phyloP scores from a whole-genome alignment of 164 flowering plant species.

The Berberis thunbergii region DNA sequence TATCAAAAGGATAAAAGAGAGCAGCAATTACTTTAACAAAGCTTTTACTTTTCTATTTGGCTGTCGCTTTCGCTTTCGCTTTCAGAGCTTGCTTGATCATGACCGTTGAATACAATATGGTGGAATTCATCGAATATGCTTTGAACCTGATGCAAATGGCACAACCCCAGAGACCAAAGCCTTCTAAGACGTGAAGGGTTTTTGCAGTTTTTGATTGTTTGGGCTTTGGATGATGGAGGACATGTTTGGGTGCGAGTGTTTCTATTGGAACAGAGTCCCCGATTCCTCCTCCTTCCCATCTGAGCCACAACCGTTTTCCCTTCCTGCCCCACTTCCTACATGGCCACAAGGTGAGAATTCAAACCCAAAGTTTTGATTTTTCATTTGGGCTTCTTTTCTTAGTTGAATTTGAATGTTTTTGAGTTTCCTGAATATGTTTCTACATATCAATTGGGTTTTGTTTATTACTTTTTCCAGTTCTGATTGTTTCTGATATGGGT shows the following conservation, averaged over 20 bases:
- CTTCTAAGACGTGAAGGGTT: conserved; percentile 2
- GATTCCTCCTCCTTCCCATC: conserved; percentile 13
- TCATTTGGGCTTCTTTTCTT: background rate
- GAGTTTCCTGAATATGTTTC: too few relatives aligned
- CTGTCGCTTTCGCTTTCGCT: too few relatives aligned
- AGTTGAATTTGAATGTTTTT: background rate
- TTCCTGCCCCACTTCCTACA: conserved; percentile 59
- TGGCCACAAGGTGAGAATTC: conserved; percentile 69
- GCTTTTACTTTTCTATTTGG: too few relatives aligned
- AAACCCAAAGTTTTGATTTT: background rate
- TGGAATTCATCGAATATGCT: background rate
- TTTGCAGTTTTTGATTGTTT: conserved; percentile 10
- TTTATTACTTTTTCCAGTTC: too few relatives aligned
- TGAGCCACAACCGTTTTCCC: conserved; percentile 43
- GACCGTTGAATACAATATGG: background rate
- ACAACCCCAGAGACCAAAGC: background rate
- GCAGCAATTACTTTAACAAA: background rate
- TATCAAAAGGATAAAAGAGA: background rate
- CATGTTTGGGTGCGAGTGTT: conserved; percentile 55
- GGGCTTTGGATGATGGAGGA: background rate
- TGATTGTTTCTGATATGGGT: too few relatives aligned
- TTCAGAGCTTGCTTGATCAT: background rate
- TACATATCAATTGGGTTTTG: too few relatives aligned
- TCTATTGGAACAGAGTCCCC: conserved; percentile 33
- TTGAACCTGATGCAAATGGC: background rate